Evolutionary conservation across 257 asterid species (phyloP), one percentile per base, ranked within the genome.

Genomic region (Prunella vulgaris): DNA sequence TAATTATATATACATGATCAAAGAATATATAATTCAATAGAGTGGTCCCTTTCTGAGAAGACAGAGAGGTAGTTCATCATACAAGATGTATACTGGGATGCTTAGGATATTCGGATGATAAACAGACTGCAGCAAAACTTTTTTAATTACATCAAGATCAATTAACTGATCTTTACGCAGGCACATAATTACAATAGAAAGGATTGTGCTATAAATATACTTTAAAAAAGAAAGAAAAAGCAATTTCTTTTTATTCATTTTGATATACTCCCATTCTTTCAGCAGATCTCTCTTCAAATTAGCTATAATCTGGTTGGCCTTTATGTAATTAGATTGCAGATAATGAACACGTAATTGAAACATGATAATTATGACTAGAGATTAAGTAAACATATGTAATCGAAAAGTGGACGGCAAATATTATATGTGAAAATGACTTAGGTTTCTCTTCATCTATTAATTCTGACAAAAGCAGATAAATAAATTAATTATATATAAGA

Each of bases 191-290:
- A 35, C 15, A 42, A 42, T 7, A n/a, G 15, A 52, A 42, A 63
- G 49, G 37, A 24, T 65, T 71, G 32, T 53, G 64, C 52, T 25
- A 25, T 68, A 15, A 24, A 68, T 74, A 8, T 60, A 46, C n/a
- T 63, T 42, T 32, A 22, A 52, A 28, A 1, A 32, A 32, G 1
- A 30, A 60, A 28, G 44, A 49, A 5, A 58, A 35, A 12, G 9
- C 32, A 40, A 48, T 14, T 0, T 13, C 3, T 25, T 42, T 40
- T 20, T 24, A 3, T 21, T 40, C 5, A 25, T 27, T 49, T 14
- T 25, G 7, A 8, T 71, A 37, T 37, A n/a, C n/a, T 33, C 38
- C 65, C 0, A 38, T 24, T 12, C 15, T 61, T 30, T 30, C 10
- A 37, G 21, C 48, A 70, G 20, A 68, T 27, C 30, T 13, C 52